Evolutionary conservation across 1,284 basidiomycete species (phyloP).

Genomic region (Testicularia cyperi): DNA sequence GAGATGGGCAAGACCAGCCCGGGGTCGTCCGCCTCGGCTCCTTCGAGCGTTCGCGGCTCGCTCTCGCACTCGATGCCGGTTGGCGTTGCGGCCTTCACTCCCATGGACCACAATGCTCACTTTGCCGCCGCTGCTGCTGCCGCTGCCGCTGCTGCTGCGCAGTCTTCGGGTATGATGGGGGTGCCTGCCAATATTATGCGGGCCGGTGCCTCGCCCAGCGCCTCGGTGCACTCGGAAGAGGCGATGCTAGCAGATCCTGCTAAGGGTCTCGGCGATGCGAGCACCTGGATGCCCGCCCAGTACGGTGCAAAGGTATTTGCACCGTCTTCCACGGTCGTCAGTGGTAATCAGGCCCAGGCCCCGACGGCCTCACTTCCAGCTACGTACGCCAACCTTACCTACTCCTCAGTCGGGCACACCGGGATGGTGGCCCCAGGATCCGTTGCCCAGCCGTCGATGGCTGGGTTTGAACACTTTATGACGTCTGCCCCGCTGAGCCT

Average conservation of each 20-base stretch:
- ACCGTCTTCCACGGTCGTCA: not conserved
- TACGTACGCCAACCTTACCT: constrained; percentile 21
- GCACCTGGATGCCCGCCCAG: constrained; percentile 15
- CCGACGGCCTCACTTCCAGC: too few species aligned
- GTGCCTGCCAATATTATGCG: constrained; percentile 2
- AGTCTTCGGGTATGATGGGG: constrained; percentile 4
- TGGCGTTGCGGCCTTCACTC: constrained; percentile 19
- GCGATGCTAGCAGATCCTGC: constrained; percentile 3
- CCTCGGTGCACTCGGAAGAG: constrained; percentile 21
- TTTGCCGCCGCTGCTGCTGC: too few species aligned
- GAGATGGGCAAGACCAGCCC: constrained; percentile 33
- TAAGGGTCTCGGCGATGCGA: constrained; percentile 8
- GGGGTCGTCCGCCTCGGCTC: constrained; percentile 17
- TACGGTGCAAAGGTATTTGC: constrained; percentile 4
- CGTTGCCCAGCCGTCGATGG: not conserved
- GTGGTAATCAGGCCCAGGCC: not conserved
- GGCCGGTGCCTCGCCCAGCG: constrained; percentile 19
- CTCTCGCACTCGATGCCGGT: constrained; percentile 15
- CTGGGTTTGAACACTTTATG: constrained; percentile 6
- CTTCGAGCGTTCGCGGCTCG: constrained; percentile 21
- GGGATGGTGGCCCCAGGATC: constrained; percentile 7
- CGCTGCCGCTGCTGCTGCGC: too few species aligned
- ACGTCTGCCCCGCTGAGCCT: constrained; percentile 1
- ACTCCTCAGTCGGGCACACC: constrained; percentile 8
- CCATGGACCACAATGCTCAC: constrained; percentile 10